phyloP scores from a whole-genome alignment of 768 basidiomycete genomes.

The Russula emetica region DNA sequence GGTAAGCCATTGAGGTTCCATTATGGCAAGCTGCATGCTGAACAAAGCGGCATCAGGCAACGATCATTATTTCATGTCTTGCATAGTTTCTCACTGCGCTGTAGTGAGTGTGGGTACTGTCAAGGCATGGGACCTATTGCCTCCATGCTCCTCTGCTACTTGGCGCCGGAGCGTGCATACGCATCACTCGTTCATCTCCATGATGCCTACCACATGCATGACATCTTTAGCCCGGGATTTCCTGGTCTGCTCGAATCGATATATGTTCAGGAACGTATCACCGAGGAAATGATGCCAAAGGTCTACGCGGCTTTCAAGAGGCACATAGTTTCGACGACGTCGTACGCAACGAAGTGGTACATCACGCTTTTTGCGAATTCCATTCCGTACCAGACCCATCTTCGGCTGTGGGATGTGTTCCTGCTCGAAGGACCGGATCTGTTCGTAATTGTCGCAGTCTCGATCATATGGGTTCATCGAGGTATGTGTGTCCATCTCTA shows the following conservation, averaged over 20 bases:
- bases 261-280: conserved; percentile 89
- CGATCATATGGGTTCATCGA: conserved; percentile 87
- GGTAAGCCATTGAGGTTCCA: conserved; percentile 49
- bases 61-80: conserved; percentile 92
- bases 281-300: conserved; percentile 81
- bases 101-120: conserved; percentile 86
- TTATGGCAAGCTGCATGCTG: neutral
- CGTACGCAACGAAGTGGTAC: conserved; percentile 99
- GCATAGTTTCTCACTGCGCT: conserved; percentile 85
- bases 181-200: conserved; percentile 83
- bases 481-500: conserved; percentile 45
- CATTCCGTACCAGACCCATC: conserved; percentile 91
- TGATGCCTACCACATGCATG: conserved; percentile 81
- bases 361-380: conserved; percentile 96
- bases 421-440: conserved; percentile 87
- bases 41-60: conserved; percentile 51
- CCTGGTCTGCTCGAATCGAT: conserved; percentile 95
- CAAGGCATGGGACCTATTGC: conserved; percentile 99
- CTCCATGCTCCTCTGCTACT: conserved; percentile 89
- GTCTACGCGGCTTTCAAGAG: conserved; percentile 83
- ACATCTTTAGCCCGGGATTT: conserved; percentile 89
- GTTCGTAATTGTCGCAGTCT: conserved; percentile 78
- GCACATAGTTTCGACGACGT: conserved; percentile 87
- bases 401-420: conserved; percentile 93
- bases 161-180: conserved; percentile 85